Evolutionary conservation across 805 yeast genomes (phyloP).

Genomic region (Metschnikowia rubicola): DNA sequence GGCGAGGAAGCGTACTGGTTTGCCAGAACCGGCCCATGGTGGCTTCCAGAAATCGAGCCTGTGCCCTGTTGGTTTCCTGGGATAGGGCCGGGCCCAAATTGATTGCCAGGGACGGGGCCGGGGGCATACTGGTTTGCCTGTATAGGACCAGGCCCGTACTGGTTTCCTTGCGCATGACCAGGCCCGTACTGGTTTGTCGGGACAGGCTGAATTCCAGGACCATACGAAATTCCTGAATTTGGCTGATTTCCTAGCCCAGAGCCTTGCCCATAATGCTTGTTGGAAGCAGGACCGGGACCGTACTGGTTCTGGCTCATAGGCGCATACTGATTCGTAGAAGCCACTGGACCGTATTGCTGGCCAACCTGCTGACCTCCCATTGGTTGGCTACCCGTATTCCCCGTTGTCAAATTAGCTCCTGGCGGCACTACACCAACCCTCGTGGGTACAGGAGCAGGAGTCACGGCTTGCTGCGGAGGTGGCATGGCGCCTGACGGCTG

Average conservation of each 20-base stretch:
- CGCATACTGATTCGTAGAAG: too few relatives aligned
- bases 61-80: not conserved
- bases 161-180: not conserved
- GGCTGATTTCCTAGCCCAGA: not conserved
- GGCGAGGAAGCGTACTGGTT: not conserved
- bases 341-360: too few relatives aligned
- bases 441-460: not conserved
- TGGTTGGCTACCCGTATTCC: not conserved
- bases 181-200: not conserved
- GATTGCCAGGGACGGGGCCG: not conserved
- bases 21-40: not conserved
- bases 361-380: not conserved
- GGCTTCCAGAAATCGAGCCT: not conserved
- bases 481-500: constrained; percentile 8
- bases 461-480: not conserved
- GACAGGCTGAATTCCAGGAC: not conserved
- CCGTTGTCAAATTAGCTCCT: constrained; percentile 1
- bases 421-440: constrained; percentile 9
- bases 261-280: not conserved
- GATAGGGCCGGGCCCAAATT: not conserved
- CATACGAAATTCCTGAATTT: not conserved
- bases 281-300: not conserved
- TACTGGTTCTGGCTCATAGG: not conserved
- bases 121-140: constrained; percentile 2
- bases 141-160: not conserved